Evolutionary conservation across 2,329 filamentous ascomycete genomes (phyloP), one percentile per base, ranked within the genome.

Genomic region (Mariannaea elegans): DNA sequence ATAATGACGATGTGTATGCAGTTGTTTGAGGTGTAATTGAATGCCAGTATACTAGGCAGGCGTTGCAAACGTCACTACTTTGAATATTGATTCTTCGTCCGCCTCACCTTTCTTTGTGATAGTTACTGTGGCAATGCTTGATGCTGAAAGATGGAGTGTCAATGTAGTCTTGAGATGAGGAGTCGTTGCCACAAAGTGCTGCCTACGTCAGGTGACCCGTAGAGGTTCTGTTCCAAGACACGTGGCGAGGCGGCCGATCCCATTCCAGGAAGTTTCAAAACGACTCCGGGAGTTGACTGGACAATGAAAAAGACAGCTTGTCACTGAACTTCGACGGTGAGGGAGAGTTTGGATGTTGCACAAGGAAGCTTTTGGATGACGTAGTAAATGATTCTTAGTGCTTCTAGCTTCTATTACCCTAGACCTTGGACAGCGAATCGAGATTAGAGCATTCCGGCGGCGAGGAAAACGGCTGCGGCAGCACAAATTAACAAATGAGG

Each of bases 1-100:
- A 89, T 89, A n/a, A 45, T 77, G 69, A 21, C 10, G 14, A 6
- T 47, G 23, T 36, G 12, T 12, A 59, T 18, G 29, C 21, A 13
- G 6, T 7, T 42, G 13, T 29, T 27, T 7, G 39, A 9, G 41
- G 27, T 6, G 24, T 29, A 4, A 21, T 29, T 46, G 39, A 21
- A 19, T 19, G 10, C n/a, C 24, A 6, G 12, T 13, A 14, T 34
- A 18, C 3, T 32, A 16, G 23, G 24, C 7, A 23, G 10, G 12
- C 38, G 42, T 29, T 31, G 32, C 27, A n/a, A 31, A 14, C 23
- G 34, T 9, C 7, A 21, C 16, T 7, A 7, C 13, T 13, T 24
- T 3, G 16, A 23, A 12, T 2, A 5, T 6, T 27, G 21, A 31
- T 38, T 13, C 16, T 13, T 23, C 3, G 29, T 31, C 9, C n/a